phyloP scores from a whole-genome alignment of 176 grass and related monocot species.

The sorghum (Sorghum bicolor) region DNA sequence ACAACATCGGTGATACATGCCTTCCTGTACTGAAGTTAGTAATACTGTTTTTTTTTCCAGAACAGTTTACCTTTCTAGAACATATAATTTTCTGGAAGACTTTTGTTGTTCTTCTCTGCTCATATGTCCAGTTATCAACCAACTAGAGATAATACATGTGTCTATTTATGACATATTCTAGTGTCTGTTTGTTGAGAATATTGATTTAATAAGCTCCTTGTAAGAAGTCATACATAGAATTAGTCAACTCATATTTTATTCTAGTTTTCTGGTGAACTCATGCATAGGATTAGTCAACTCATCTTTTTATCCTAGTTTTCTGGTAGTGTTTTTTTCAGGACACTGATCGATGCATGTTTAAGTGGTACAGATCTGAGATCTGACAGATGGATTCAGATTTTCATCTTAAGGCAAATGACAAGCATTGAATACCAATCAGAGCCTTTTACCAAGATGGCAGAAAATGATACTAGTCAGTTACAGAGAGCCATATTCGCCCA shows the following conservation, averaged over 20 bases:
- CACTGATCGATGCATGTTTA: constrained; percentile 5
- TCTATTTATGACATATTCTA: neutral
- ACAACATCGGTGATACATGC: neutral
- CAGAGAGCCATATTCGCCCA: constrained; percentile 72
- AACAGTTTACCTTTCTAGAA: neutral
- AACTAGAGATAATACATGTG: neutral
- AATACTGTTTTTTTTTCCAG: neutral
- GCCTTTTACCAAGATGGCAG: constrained; percentile 44
- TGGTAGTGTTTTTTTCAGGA: neutral
- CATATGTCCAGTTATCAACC: neutral
- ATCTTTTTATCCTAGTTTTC: neutral
- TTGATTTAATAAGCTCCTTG: neutral
- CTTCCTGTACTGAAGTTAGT: neutral
- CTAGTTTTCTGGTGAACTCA: neutral
- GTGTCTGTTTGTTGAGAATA: neutral
- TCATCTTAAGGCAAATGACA: constrained; percentile 12
- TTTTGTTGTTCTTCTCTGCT: neutral
- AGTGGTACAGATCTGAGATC: constrained; percentile 7
- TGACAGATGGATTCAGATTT: constrained; percentile 17
- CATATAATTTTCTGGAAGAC: neutral
- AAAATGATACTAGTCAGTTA: constrained; percentile 51
- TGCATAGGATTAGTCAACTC: neutral
- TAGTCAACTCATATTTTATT: neutral
- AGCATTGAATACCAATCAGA: constrained; percentile 22
- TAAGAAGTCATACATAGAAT: neutral